Conservation (phyloP, 139 green algal genomes). For the Ettlia oleoabundans region DNA sequence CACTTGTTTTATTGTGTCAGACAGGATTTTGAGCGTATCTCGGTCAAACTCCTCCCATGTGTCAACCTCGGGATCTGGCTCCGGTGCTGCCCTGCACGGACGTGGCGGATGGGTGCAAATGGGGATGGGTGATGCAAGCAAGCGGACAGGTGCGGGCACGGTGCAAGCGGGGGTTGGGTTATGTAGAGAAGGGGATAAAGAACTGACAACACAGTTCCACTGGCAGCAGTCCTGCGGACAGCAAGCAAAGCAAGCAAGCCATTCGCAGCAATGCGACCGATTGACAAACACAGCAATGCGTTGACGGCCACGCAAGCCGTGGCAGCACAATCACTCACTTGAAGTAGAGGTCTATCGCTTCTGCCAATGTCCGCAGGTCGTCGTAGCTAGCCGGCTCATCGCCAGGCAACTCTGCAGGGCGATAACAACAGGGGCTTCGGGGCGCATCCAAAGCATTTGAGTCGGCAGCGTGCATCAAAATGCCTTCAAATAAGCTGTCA, state of each 20-base stretch:
- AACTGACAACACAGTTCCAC: too few relatives aligned
- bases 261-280: not conserved
- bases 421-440: too few relatives aligned
- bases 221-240: not conserved
- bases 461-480: too few relatives aligned
- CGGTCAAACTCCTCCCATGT: conserved; percentile 4
- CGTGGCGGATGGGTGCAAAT: not conserved
- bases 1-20: conserved; percentile 5
- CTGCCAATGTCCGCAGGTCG: conserved; percentile 22
- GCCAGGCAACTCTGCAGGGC: not conserved
- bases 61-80: conserved; percentile 5
- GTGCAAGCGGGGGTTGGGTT: too few relatives aligned
- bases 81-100: conserved; percentile 4
- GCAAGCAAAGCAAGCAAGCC: not conserved
- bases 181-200: too few relatives aligned
- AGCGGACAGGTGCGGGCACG: too few relatives aligned
- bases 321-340: conserved; percentile 5
- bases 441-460: too few relatives aligned
- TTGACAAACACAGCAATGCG: not conserved
- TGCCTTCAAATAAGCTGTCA: too few relatives aligned
- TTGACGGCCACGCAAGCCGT: not conserved
- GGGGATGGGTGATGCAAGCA: too few relatives aligned
- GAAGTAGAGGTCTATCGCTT: conserved; percentile 44
- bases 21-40: not conserved
- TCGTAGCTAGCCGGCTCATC: conserved; percentile 1